Conservation (phyloP, 192 early-diverging fungal species). For the Chytriomyces hyalinus region DNA sequence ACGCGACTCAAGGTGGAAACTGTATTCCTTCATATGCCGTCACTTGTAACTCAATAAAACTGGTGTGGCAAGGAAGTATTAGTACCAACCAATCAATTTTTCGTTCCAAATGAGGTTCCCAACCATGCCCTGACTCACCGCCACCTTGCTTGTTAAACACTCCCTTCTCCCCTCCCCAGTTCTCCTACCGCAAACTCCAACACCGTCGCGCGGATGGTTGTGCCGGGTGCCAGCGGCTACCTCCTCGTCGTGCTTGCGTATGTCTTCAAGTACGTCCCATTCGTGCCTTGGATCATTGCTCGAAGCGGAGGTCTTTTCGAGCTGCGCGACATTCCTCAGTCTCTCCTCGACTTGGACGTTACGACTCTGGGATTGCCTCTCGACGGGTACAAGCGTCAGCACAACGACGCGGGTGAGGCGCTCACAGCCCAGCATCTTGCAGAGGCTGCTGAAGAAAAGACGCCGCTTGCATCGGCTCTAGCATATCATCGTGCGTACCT, state of each 20-base stretch:
- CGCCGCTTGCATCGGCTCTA: conserved; percentile 2
- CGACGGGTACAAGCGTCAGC: conserved; percentile 4
- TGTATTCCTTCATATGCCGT: too few species aligned
- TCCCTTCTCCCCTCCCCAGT: too few species aligned
- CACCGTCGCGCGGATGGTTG: neutral
- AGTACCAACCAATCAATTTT: too few species aligned
- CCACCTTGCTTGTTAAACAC: too few species aligned
- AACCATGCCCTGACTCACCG: too few species aligned
- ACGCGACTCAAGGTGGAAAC: too few species aligned
- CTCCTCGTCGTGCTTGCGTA: conserved; percentile 6
- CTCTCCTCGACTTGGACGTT: conserved; percentile 4
- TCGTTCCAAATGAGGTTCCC: too few species aligned
- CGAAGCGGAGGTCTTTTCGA: neutral
- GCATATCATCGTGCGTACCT: conserved; percentile 38
- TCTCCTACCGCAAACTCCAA: neutral
- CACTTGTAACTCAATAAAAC: too few species aligned
- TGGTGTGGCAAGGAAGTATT: too few species aligned
- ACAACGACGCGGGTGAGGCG: neutral
- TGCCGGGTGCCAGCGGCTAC: conserved; percentile 1
- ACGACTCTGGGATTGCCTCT: conserved; percentile 6
- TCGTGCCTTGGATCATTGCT: neutral
- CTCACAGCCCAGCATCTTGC: too few species aligned
- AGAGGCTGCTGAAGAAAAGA: too few species aligned
- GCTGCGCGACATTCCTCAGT: conserved; percentile 5
- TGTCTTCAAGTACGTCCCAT: conserved; percentile 7